These are phyloP conservation scores for Conticribra guillardii DNA, from an alignment of 108 stramenopile species.

Conservation along the genomic window DNA sequence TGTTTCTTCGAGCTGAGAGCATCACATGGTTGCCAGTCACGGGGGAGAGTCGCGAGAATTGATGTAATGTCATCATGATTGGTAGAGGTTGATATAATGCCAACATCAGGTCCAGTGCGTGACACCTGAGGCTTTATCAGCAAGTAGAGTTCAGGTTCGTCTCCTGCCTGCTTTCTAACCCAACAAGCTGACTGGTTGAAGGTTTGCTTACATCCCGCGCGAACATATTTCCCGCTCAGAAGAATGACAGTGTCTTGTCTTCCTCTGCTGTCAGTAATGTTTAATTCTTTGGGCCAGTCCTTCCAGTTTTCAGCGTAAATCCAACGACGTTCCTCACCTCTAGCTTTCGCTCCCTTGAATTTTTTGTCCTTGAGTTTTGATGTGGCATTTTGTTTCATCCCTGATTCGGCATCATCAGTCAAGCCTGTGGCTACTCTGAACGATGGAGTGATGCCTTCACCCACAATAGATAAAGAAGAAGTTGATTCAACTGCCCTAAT, in stretches of 20 bases:
- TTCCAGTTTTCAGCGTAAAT: conserved; percentile 65
- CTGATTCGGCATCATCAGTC: conserved; percentile 41
- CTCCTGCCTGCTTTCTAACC: conserved; percentile 34
- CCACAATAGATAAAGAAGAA: conserved; percentile 24
- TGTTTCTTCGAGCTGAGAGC: conserved; percentile 40
- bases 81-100: conserved; percentile 58
- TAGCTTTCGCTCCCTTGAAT: conserved; percentile 26
- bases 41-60: conserved; percentile 50
- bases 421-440: conserved; percentile 52
- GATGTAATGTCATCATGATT: conserved; percentile 41
- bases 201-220: conserved; percentile 55
- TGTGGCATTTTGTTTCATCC: conserved; percentile 12
- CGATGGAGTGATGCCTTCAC: conserved; percentile 32
- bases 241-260: not conserved
- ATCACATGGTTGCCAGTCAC: conserved; percentile 72
- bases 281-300: conserved; percentile 61
- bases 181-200: conserved; percentile 67
- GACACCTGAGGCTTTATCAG: conserved; percentile 60
- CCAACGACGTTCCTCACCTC: conserved; percentile 60
- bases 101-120: conserved; percentile 59
- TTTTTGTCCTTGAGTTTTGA: conserved; percentile 18
- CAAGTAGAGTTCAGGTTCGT: conserved; percentile 52
- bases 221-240: conserved; percentile 45
- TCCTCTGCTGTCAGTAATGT: conserved; percentile 12
- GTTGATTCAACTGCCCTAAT: conserved; percentile 4